A percentile compares a stretch with the other conserved stretches of the same genome.
Evolutionary conservation across 441 rosid genomes (phyloP).

Genomic region (Adansonia gregorii): DNA sequence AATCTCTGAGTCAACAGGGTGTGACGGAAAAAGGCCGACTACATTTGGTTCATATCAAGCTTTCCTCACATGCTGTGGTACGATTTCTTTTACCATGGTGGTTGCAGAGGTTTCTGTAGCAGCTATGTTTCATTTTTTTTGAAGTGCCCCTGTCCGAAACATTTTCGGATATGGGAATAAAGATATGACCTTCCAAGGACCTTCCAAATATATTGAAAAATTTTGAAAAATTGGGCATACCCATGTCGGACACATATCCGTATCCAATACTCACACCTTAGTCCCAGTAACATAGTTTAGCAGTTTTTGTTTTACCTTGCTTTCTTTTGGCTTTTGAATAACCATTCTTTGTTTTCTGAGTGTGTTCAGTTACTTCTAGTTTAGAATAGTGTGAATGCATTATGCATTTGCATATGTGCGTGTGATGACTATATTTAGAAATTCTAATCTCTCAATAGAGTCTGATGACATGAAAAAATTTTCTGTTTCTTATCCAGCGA

Average conservation of each 20-base stretch:
- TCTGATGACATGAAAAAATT: constrained; percentile 4
- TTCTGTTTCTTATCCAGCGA: constrained; percentile 47
- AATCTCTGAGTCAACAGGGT: constrained; percentile 39
- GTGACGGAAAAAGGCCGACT: constrained; percentile 47
- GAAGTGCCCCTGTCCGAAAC: too few relatives aligned
- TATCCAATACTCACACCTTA: too few relatives aligned
- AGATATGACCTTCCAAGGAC: too few relatives aligned
- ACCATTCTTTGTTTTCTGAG: background rate
- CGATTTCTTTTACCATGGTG: constrained; percentile 28
- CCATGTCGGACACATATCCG: too few relatives aligned
- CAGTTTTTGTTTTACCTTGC: background rate
- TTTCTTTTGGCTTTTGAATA: background rate
- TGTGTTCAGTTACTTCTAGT: constrained; percentile 4
- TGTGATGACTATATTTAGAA: background rate
- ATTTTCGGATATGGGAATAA: too few relatives aligned
- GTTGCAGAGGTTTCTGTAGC: constrained; percentile 18
- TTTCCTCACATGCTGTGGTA: constrained; percentile 65
- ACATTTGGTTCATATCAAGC: constrained; percentile 42
- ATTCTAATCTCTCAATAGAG: background rate
- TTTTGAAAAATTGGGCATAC: too few relatives aligned
- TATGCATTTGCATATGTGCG: background rate
- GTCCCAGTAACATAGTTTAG: too few relatives aligned
- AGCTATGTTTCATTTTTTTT: too few relatives aligned
- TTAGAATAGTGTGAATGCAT: background rate
- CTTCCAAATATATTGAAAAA: too few relatives aligned